Conservation (phyloP, 2,329 filamentous ascomycete species). For the Beauveria sp. region DNA sequence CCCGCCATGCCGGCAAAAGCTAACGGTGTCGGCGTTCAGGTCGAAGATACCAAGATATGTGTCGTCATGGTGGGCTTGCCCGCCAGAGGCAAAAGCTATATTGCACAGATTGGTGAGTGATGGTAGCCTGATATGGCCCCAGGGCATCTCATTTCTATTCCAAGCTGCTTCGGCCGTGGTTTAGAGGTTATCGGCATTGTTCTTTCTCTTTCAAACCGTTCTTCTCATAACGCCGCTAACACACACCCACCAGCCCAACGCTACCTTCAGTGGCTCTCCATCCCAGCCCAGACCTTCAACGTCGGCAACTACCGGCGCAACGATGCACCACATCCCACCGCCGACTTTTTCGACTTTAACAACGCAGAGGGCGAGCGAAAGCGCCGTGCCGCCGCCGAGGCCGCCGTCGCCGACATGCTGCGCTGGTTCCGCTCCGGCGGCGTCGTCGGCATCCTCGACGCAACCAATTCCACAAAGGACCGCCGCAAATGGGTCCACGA, state of each 20-base stretch:
- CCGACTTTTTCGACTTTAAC: constrained; percentile 89
- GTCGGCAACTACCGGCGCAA: constrained; percentile 91
- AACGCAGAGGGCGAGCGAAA: constrained; percentile 87
- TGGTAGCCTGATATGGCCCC: constrained; percentile 11
- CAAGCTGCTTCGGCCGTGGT: too few species aligned
- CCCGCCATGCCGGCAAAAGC: constrained; percentile 38
- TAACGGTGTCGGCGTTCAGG: constrained; percentile 71
- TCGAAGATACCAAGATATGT: constrained; percentile 92
- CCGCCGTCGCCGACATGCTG: constrained; percentile 88
- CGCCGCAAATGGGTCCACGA: constrained; percentile 89
- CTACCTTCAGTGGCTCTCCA: constrained; percentile 94
- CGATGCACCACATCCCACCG: constrained; percentile 80
- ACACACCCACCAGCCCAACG: constrained; percentile 58
- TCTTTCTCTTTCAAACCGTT: background rate
- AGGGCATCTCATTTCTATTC: background rate
- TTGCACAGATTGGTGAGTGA: constrained; percentile 83
- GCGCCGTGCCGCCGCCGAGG: constrained; percentile 81
- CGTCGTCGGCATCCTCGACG: constrained; percentile 88
- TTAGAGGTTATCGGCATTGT: background rate
- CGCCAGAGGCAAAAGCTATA: constrained; percentile 92
- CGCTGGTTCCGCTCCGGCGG: constrained; percentile 80
- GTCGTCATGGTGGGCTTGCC: constrained; percentile 98
- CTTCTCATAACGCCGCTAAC: background rate
- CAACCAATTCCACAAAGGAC: constrained; percentile 90
- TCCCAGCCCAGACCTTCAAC: constrained; percentile 91